Evolutionary conservation across 2,329 filamentous ascomycete genomes (phyloP).

Genomic region (Diplodia mutila): DNA sequence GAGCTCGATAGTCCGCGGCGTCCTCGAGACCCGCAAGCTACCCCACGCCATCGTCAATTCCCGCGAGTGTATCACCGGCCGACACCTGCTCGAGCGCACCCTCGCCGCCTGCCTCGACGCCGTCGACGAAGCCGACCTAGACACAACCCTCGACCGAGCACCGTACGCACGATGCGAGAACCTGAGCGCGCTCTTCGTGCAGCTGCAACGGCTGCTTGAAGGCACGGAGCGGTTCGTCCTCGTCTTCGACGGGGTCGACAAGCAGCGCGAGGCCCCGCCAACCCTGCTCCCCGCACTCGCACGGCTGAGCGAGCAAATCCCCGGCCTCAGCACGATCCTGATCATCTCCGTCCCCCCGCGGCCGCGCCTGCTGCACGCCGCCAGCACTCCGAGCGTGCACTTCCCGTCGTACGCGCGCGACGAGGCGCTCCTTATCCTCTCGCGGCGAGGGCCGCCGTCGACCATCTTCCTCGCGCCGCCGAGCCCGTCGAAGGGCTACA

Average conservation of each 20-base stretch:
- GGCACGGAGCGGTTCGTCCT: constrained; percentile 66
- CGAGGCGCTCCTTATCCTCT: constrained; percentile 78
- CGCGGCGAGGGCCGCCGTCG: constrained; percentile 46
- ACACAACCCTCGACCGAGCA: constrained; percentile 42
- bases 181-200: constrained; percentile 73
- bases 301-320: constrained; percentile 82
- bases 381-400: constrained; percentile 74
- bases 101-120: constrained; percentile 56
- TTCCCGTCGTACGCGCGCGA: constrained; percentile 84
- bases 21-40: constrained; percentile 59
- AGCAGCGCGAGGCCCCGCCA: constrained; percentile 75
- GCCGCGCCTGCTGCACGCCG: constrained; percentile 68
- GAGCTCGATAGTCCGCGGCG: constrained; percentile 67
- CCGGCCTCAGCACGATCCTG: constrained; percentile 75
- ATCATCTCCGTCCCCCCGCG: constrained; percentile 74
- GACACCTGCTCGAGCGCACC: constrained; percentile 76
- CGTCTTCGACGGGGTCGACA: constrained; percentile 86
- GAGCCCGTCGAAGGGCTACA: constrained; percentile 51
- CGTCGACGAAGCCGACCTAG: constrained; percentile 52
- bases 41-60: constrained; percentile 68
- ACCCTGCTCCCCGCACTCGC: constrained; percentile 82
- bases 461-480: constrained; percentile 50
- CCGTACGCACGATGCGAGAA: constrained; percentile 74
- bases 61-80: constrained; percentile 74
- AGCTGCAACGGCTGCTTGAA: constrained; percentile 68